Percentiles rank a stretch among this genome's conserved stretches.
Evolutionary conservation across 257 asterid species (phyloP).

Genomic region (Jasminum sambac): DNA sequence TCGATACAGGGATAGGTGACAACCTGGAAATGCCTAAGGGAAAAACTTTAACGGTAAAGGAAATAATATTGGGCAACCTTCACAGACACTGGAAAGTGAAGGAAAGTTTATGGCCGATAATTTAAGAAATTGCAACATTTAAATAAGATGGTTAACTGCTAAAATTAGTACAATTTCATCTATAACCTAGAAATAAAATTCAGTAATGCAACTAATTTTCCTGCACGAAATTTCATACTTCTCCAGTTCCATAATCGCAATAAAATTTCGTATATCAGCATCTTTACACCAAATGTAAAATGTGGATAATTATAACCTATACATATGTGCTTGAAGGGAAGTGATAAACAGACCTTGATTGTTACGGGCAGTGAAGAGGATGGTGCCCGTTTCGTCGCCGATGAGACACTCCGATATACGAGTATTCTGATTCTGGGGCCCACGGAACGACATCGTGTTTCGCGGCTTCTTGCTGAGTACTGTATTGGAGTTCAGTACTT

Average conservation of each 20-base stretch:
- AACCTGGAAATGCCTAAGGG: background rate
- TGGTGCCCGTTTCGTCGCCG: conserved; percentile 79
- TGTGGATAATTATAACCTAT: background rate
- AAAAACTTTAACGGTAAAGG: background rate
- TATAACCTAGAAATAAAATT: background rate
- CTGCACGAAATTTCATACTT: background rate
- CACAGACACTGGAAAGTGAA: background rate
- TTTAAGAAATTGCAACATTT: background rate
- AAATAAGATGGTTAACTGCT: background rate
- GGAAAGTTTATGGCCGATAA: background rate
- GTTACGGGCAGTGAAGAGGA: conserved; percentile 82
- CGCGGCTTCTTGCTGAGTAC: conserved; percentile 74
- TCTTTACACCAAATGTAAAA: background rate
- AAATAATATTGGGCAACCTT: background rate
- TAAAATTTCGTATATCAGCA: background rate
- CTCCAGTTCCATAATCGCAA: conserved; percentile 1
- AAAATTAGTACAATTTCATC: background rate
- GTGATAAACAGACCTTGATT: conserved; percentile 50
- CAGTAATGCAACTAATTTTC: background rate
- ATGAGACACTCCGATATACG: conserved; percentile 77
- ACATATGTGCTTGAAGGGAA: background rate
- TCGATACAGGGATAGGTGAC: background rate
- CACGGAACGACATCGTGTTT: conserved; percentile 48
- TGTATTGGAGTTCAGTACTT: conserved; percentile 62
- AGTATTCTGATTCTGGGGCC: conserved; percentile 46